Percentiles rank a stretch among this genome's conserved stretches.
Conservation (phyloP, 2,329 filamentous ascomycete species). For the Xylariaceae sp. region DNA sequence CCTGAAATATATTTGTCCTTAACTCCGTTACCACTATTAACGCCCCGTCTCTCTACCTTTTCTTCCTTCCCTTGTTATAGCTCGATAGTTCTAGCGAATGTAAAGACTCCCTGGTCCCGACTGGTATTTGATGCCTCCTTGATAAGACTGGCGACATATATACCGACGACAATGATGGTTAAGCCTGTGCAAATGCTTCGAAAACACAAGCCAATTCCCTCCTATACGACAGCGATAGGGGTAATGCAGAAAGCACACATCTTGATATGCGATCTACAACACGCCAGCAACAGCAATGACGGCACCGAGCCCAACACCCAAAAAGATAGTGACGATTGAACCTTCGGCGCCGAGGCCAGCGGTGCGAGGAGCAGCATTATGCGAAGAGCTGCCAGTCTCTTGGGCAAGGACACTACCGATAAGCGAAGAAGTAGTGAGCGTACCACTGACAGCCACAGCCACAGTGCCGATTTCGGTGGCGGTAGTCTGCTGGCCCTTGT, state of each 20-base stretch:
- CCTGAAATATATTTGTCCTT: background rate
- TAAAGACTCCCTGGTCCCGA: background rate
- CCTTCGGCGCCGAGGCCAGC: conserved; percentile 32
- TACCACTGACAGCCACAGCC: conserved; percentile 43
- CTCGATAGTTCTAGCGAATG: background rate
- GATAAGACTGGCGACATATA: background rate
- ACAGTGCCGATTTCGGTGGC: conserved; percentile 39
- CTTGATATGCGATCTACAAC: conserved; percentile 33
- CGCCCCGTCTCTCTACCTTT: background rate
- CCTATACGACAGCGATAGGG: background rate
- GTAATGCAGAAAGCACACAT: too few relatives aligned
- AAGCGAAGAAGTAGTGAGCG: conserved; percentile 41
- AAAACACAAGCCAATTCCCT: background rate
- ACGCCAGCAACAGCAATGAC: conserved; percentile 40
- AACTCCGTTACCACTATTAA: background rate
- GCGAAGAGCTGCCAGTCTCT: conserved; percentile 21
- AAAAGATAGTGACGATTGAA: conserved; percentile 37
- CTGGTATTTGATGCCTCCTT: background rate
- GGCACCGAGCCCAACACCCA: conserved; percentile 39
- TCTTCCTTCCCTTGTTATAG: too few relatives aligned
- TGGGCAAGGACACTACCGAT: conserved; percentile 19
- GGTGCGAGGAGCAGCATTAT: conserved; percentile 23
- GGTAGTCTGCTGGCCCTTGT: conserved; percentile 39
- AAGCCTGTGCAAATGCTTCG: background rate
- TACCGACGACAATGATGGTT: background rate